Base-by-base conservation (phyloP, 2,329 filamentous ascomycete genomes). In the Hypocrella siamensis region DNA sequence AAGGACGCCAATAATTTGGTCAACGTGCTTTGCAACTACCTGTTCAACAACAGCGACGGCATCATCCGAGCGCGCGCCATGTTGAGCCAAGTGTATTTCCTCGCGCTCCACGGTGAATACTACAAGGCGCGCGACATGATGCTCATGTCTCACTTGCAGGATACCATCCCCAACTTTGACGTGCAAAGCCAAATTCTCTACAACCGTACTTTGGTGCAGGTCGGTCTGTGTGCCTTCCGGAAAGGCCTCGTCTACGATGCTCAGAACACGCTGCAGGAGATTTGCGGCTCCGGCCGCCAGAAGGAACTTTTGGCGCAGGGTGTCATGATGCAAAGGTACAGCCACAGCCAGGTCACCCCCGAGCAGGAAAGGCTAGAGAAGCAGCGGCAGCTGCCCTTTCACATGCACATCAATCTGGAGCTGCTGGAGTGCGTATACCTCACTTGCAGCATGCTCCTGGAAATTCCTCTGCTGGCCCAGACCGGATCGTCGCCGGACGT, bases 331-430 rank as follows among this genome's bases (percentile, higher is more conserved):
- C 90, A 98, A 65, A 75, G 90, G 45, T 98, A 86, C 63, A 88
- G 75, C 48, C 86, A 86, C 63, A 88, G 75, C 48, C 86, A 93
- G 50, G 90, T 98, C 39, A 90, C 86, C 22, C 90, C 90, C 14
- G 90, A 98, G 61, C 90, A 98, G 60, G 90, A 98, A 65, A 82
- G 88, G 43, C 71, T 96, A 25, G 90, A 98, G 66, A 83, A 90
- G 54, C 88, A 96, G 63, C 79, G 90, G 47, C 90, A 98, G 63
- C 72, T 98, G 44, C 90, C 90, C 24, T 98, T 98, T 77, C 90
- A 98, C 67, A 94, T 98, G 85, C 90, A 98, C 70, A 98, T 98
- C 68, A 98, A 98, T 67, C 72, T 98, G 32, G 90, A 98, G 58
- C 74, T 98, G 34, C 73, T 98, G 25, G 90, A 98, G 65, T 96